Evolutionary conservation across 208 protist species (phyloP), one percentile per base, ranked within the genome.

Genomic region (Wallacemonas sp.): DNA sequence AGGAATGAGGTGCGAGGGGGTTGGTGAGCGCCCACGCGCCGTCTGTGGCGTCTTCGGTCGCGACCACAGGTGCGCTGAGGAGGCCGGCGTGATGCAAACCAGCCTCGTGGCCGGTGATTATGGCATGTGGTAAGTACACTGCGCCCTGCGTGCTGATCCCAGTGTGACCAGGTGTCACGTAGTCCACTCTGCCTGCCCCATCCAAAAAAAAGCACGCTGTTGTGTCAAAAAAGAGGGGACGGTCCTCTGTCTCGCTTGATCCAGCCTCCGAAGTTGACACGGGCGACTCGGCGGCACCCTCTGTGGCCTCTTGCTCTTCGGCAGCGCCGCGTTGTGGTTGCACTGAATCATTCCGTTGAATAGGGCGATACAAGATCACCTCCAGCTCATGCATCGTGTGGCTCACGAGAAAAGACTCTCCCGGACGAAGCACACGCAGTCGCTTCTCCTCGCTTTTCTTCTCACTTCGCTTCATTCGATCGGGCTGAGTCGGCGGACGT

Each of bases 171-270:
- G 79, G 81, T 42, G 82, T 76, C 0, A 91, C 80, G 70, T 94
- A 94, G 71, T 94, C 88, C 48, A 74, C 86, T 46, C 83, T 79
- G 3, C 66, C 69, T 18, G 72, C 57, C 54, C 65, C 57, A 42
- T 88, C 81, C 59, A 78, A 79, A 59, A 94, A 90, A 33, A 94
- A 74, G 67, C 82, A 91, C 2, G 78, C 88, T 5, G 79, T 78
- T 18, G 82, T 94, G 67, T 94, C 88, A 62, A 94, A 91, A 48
- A 94, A 94, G 16, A 82, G 72, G 7, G 82, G 82, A 20, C 72
- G 72, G 8, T 49, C 66, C 0, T 33, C 52, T 3, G 10, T 12
- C 10, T 59, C 52, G n/a, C 52, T 55, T 10, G 48, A 55, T 55
- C 22, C 48, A 16, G 31, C 52, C 29, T 59, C 52, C 5, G 52